These are phyloP conservation scores for Lentinula sp. DNA, from an alignment of 768 basidiomycete species.

Conservation along the genomic window DNA sequence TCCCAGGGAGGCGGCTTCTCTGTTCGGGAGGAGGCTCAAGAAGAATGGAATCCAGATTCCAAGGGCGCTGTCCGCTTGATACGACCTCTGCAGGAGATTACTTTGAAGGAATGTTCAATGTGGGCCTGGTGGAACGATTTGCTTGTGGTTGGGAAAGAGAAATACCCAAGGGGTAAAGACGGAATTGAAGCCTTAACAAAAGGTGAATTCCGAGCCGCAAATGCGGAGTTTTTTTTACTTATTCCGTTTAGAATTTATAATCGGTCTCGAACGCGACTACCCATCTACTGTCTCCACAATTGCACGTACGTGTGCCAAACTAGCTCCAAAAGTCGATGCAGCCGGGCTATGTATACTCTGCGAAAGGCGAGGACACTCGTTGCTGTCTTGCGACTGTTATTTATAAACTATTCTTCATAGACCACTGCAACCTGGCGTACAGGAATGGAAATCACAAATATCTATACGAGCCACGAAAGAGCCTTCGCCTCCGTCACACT, in stretches of 20 bases:
- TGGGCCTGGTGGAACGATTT: conserved; percentile 74
- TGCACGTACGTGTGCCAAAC: conserved; percentile 71
- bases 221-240: background rate
- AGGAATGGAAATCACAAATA: conserved; percentile 70
- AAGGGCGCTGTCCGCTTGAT: conserved; percentile 39
- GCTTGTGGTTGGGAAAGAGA: conserved; percentile 43
- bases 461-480: conserved; percentile 54
- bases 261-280: conserved; percentile 75
- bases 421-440: conserved; percentile 32
- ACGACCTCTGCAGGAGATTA: conserved; percentile 66
- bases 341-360: conserved; percentile 54
- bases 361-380: conserved; percentile 40
- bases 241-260: conserved; percentile 57
- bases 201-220: conserved; percentile 33
- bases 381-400: background rate
- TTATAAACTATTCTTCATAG: conserved; percentile 1
- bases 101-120: conserved; percentile 72
- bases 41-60: conserved; percentile 48
- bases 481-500: conserved; percentile 9
- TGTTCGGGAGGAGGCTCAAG: conserved; percentile 61
- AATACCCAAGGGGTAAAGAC: conserved; percentile 37
- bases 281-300: conserved; percentile 86
- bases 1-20: conserved; percentile 73
- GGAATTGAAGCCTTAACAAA: conserved; percentile 65
- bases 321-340: conserved; percentile 55